These are phyloP conservation scores for Globisporangium parvum DNA, from an alignment of 352 stramenopile species.

Conservation along the genomic window DNA sequence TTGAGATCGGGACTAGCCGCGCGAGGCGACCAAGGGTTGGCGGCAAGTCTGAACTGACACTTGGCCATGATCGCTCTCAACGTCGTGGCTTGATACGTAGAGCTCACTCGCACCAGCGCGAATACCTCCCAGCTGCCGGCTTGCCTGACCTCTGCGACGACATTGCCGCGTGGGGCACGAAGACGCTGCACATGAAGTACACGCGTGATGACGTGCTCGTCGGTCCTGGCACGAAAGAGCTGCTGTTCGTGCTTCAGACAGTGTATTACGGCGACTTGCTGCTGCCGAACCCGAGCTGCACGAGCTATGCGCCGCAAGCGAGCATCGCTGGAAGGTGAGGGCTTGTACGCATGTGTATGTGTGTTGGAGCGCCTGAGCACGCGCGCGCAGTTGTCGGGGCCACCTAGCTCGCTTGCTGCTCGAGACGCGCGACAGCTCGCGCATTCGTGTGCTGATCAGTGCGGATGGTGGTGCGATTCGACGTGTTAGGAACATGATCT, in stretches of 20 bases:
- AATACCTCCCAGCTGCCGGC: constrained; percentile 79
- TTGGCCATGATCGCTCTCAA: too few relatives aligned
- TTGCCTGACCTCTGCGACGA: constrained; percentile 68
- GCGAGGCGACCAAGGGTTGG: neutral
- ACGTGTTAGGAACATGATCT: constrained; percentile 79
- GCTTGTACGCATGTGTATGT: neutral
- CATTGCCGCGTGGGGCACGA: constrained; percentile 66
- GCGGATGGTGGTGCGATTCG: neutral
- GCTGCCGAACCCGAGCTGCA: constrained; percentile 81
- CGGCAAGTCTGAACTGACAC: neutral
- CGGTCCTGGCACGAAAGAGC: constrained; percentile 84
- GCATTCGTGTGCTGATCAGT: constrained; percentile 8
- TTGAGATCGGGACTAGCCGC: neutral
- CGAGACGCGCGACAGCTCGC: too few relatives aligned
- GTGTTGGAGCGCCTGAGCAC: neutral
- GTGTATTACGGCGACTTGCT: constrained; percentile 85
- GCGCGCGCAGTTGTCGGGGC: too few relatives aligned
- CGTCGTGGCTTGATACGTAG: constrained; percentile 15
- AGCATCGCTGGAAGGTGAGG: constrained; percentile 76
- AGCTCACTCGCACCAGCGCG: constrained; percentile 71
- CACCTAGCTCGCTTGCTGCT: too few relatives aligned
- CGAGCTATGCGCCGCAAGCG: constrained; percentile 79
- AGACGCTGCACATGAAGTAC: constrained; percentile 53
- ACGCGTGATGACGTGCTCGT: constrained; percentile 77
- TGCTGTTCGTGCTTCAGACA: constrained; percentile 85